Conservation (phyloP, 169 alveolate species). For the Ichthyophthirius multifiliis region DNA sequence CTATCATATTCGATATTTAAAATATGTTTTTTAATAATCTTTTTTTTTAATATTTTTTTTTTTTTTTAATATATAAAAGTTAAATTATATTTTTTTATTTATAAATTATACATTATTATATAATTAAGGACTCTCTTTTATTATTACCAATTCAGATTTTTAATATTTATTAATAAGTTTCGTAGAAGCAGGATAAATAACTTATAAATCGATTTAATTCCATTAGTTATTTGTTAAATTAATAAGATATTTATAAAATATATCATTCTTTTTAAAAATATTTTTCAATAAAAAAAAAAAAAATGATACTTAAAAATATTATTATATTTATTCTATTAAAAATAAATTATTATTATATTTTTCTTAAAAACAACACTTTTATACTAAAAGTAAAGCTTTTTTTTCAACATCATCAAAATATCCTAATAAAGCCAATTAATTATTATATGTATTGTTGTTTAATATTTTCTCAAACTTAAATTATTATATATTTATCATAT, state of each 20-base stretch:
- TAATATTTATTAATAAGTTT: background rate
- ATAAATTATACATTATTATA: background rate
- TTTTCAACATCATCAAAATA: background rate
- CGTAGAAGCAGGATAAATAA: conserved; percentile 1
- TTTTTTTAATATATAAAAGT: background rate
- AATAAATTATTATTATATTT: background rate
- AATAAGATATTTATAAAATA: background rate
- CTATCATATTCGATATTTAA: background rate
- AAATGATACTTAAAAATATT: background rate
- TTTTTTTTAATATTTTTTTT: background rate
- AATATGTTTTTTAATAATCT: background rate
- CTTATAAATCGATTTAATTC: background rate
- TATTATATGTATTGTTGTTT: too few species aligned
- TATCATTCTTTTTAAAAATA: background rate
- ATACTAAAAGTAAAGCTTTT: too few species aligned
- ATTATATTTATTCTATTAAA: background rate
- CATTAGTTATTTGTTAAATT: background rate
- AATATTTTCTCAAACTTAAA: too few species aligned
- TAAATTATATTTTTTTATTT: background rate
- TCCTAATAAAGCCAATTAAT: too few species aligned
- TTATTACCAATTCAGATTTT: background rate
- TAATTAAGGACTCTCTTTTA: conserved; percentile 1
- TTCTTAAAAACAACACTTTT: too few species aligned
- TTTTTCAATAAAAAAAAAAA: background rate
- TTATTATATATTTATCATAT: too few species aligned